phyloP scores from a whole-genome alignment of 140 eudicot genomes.

The Cichorium intybus region DNA sequence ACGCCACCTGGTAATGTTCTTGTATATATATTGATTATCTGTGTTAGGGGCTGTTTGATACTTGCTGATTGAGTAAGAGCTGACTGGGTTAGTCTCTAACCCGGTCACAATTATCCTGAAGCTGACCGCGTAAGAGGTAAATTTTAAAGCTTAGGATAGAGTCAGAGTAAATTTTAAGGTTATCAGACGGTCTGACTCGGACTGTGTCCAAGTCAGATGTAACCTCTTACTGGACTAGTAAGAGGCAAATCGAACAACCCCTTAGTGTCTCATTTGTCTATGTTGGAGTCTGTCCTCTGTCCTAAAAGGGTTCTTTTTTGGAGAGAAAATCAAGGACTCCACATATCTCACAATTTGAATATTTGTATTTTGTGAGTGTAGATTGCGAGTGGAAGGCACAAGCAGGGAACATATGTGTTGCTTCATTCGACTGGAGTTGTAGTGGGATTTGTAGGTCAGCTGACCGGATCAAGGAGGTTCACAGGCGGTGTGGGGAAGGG shows the following conservation, averaged over 20 bases:
- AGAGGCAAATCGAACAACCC: too few relatives aligned
- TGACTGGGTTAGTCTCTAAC: too few relatives aligned
- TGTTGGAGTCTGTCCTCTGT: background rate
- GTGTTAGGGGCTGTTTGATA: too few relatives aligned
- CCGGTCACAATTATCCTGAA: too few relatives aligned
- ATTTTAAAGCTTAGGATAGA: too few relatives aligned
- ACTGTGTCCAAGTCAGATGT: too few relatives aligned
- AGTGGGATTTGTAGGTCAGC: constrained; percentile 86
- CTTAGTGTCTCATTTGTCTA: background rate
- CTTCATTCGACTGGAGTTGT: constrained; percentile 96
- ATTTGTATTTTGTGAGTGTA: constrained; percentile 22
- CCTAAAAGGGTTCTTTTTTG: too few relatives aligned
- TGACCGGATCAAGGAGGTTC: constrained; percentile 89
- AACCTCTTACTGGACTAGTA: too few relatives aligned
- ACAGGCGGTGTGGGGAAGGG: constrained; percentile 90
- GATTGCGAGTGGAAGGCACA: constrained; percentile 99
- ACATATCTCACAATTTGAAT: background rate
- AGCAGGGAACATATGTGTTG: constrained; percentile 98
- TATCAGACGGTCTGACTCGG: too few relatives aligned
- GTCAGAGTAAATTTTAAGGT: too few relatives aligned
- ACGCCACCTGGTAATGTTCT: constrained; percentile 83
- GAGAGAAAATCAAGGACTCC: background rate
- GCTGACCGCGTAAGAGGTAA: too few relatives aligned
- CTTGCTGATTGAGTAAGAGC: too few relatives aligned
- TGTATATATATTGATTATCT: background rate